Base-by-base conservation (phyloP, 495 filamentous ascomycete species). In the Rhypophila decipiens region DNA sequence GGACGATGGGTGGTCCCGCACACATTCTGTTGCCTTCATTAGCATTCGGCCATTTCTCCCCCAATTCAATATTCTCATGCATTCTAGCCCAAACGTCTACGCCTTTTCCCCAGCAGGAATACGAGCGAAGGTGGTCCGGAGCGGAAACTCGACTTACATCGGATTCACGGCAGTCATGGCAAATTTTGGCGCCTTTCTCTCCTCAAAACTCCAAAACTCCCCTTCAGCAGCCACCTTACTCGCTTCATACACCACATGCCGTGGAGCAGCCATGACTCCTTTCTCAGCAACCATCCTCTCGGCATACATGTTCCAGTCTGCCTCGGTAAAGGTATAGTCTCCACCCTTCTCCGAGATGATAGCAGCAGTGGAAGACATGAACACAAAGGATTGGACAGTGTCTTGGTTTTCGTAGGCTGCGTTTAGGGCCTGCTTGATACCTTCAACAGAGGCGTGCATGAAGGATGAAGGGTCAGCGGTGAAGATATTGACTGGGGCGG, bases 391-490 rank as follows among this genome's bases (percentile, higher is more conserved):
- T 65, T 86, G 86, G 39, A 94, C 80, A 2, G 58, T 69, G 3
- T 78, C 80, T 7, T 78, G 83, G n/a, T n/a, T n/a, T 56, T 68
- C 69, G 39, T 73, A 64, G 50, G 88, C 77, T 0, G 84, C 78
- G 50, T 84, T 78, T 46, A 95, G 64, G 24, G 90, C 78, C 17
- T 82, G 78, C 0, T 76, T 78, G 8, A 86, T 90, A 37, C 88
- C 87, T 47, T 79, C 79, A 51, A 88, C 72, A 0, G 83, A 83
- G 17, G 77, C 78, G 31, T 83, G 78, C n/a, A 91, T 55, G 48
- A 87, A 77, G 59, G 83, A 80, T 48, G 82, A 67, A 21, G 80
- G 72, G 58, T 90, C 80, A 35, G 75, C 74, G 51, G 72, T 67
- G 47, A 66, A 65, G 51, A 68, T 58, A 50, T 83, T 78, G 64